These are phyloP conservation scores for Lachnellula willkommii DNA, from an alignment of 2,329 filamentous ascomycete genomes.

Conservation along the genomic window DNA sequence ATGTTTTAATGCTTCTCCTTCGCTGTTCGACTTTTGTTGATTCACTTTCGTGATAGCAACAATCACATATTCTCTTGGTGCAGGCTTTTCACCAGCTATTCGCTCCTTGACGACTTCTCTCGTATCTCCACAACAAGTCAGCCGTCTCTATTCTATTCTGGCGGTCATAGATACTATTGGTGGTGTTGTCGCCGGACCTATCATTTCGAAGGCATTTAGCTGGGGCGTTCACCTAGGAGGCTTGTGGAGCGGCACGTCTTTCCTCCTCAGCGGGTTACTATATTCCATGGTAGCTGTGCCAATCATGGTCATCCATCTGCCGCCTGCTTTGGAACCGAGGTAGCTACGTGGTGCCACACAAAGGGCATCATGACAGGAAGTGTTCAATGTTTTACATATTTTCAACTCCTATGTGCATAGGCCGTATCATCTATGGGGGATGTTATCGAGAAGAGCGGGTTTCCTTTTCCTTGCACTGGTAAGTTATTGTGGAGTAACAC, in stretches of 20 bases:
- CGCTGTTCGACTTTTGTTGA: background rate
- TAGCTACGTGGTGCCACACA: too few relatives aligned
- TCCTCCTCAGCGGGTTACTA: conserved; percentile 35
- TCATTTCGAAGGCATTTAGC: conserved; percentile 43
- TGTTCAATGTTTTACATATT: too few relatives aligned
- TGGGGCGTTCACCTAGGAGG: conserved; percentile 43
- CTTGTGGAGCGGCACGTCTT: conserved; percentile 46
- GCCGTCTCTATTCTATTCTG: conserved; percentile 48
- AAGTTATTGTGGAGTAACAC: too few relatives aligned
- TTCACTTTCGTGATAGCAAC: conserved; percentile 33
- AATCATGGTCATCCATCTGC: too few relatives aligned
- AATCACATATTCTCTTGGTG: conserved; percentile 41
- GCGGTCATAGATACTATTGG: conserved; percentile 46
- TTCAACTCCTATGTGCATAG: too few relatives aligned
- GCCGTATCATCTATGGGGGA: too few relatives aligned
- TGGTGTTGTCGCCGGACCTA: conserved; percentile 41
- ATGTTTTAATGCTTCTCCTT: background rate
- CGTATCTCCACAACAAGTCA: conserved; percentile 49
- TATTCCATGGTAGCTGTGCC: conserved; percentile 16
- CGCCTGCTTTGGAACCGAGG: too few relatives aligned
- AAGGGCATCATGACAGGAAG: too few relatives aligned
- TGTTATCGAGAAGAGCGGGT: too few relatives aligned
- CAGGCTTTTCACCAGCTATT: conserved; percentile 39
- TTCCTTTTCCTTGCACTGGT: too few relatives aligned
- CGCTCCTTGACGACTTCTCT: conserved; percentile 48